Base-by-base conservation (phyloP, 441 rosid genomes). In the Populus hybrid region DNA sequence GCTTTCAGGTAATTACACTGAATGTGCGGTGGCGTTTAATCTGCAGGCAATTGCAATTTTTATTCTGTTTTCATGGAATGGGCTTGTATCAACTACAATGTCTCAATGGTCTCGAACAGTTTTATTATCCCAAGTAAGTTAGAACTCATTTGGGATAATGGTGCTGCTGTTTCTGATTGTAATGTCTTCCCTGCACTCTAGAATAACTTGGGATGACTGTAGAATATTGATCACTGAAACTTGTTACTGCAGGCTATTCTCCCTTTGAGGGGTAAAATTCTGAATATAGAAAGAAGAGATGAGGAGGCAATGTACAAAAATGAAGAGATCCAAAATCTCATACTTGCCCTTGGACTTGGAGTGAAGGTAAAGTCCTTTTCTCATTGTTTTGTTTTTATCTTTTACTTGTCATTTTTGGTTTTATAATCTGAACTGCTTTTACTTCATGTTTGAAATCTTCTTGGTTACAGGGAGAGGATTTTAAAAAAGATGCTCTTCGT, bases 261-360 rank as follows among this genome's bases (percentile, higher is more conserved):
- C 71, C 99, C 99, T 32, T 79, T 96, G 70, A 90, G 98, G 85
- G 99, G 99, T 77, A 96, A 96, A 85, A 96, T 96, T 82, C 83
- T 96, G 82, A 96, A 96, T 79, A 87, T 91, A 73, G 98, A 94
- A 83, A 91, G 98, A 85, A 91, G 88, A 87, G 99, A 96, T 69
- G 99, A 96, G 85, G 94, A 96, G 11, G 97, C 98, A 61, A 91
- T 94, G 95, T 96, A 96, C 88, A 93, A 94, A 88, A 96, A 96
- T 32, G 90, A 93, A 87, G 98, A 96, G 87, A 94, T 96, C 84
- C 98, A 96, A 80, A 94, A 93, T 86, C 91, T 96, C 64, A 96
- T 96, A 80, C 92, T 88, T 81, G 99, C 76, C 69, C 97, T 93
- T 76, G 98, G 98, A 76, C 96, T 96, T 73, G 98, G 98, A 82